Evolutionary conservation across 2,329 filamentous ascomycete species (phyloP), one percentile per base, ranked within the genome.

Genomic region (Diplodia corticola): DNA sequence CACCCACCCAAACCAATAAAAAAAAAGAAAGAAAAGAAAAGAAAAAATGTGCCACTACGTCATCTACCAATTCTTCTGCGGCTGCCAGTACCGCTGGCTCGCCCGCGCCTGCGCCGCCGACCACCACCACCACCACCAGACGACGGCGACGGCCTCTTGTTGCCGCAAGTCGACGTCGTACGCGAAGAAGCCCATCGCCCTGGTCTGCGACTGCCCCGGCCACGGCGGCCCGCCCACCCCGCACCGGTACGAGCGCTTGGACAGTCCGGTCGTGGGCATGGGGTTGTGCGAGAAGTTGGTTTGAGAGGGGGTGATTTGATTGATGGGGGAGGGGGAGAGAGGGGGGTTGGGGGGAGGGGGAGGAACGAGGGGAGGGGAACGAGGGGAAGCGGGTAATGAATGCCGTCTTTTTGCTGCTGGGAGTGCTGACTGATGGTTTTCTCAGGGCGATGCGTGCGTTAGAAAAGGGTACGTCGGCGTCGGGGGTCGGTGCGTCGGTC

Each of bases 1-100:
- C n/a, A n/a, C n/a, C n/a, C n/a, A n/a, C n/a, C n/a, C n/a, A n/a
- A n/a, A n/a, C n/a, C n/a, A n/a, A 24, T 1, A 15, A 26, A 51
- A 4, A 15, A 51, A 30, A 30, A 9, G 24, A n/a, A n/a, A 1
- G 26, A 20, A 12, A 6, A 17, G 13, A 44, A 57, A 5, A 9
- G n/a, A 35, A 40, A 63, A 7, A n/a, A 65, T 65, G 63, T 65
- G 63, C n/a, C 51, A 65, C 51, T 65, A 65, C 51, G 9, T 57
- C 26, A 44, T 65, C 50, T 65, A 65, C 40, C 24, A 54, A 28
- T 65, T 65, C 15, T 65, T 65, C 63, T 65, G 63, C 40, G 63
- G 53, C 28, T 65, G 63, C 40, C 63, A 65, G 20, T 65, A 57
- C 37, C 63, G 63, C 37, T 37, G 17, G 51, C 51, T 65, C n/a